A percentile compares a stretch with the other conserved stretches of the same genome.
phyloP scores from a whole-genome alignment of 192 early-diverging fungal genomes.

The Jimgerdemannia lactiflua region DNA sequence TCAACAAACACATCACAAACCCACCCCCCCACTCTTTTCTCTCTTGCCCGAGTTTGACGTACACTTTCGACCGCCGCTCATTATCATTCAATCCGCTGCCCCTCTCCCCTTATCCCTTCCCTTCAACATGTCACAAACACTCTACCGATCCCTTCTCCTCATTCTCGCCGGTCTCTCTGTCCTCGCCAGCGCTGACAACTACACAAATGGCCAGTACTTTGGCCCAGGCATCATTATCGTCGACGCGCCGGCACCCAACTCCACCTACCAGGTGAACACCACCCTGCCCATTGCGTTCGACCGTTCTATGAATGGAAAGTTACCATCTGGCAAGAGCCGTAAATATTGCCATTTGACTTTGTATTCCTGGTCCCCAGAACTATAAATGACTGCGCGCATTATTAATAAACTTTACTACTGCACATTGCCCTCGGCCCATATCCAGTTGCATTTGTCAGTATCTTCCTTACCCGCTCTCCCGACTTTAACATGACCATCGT shows the following conservation, averaged over 20 bases:
- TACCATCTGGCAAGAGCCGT: background rate
- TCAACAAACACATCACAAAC: too few species aligned
- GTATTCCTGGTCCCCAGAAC: too few species aligned
- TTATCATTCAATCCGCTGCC: too few species aligned
- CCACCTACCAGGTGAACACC: constrained; percentile 14
- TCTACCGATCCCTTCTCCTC: too few species aligned
- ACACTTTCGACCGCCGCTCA: too few species aligned
- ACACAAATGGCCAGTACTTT: constrained; percentile 14
- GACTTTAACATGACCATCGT: constrained; percentile 7
- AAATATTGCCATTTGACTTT: background rate
- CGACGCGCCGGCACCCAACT: constrained; percentile 13
- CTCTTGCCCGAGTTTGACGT: too few species aligned
- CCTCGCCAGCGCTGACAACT: constrained; percentile 1
- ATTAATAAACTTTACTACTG: background rate
- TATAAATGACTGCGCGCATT: constrained; percentile 1
- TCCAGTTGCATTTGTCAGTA: constrained; percentile 5
- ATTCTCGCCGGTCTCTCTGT: background rate
- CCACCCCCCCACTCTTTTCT: too few species aligned
- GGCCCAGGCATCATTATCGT: constrained; percentile 12
- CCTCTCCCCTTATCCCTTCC: too few species aligned
- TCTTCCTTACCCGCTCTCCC: constrained; percentile 1
- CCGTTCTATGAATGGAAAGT: constrained; percentile 7
- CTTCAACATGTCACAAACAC: too few species aligned
- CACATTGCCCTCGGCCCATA: constrained; percentile 1
- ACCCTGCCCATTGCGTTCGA: constrained; percentile 16